phyloP scores from a whole-genome alignment of 106 monocot genomes.

The Narthecium ossifragum region DNA sequence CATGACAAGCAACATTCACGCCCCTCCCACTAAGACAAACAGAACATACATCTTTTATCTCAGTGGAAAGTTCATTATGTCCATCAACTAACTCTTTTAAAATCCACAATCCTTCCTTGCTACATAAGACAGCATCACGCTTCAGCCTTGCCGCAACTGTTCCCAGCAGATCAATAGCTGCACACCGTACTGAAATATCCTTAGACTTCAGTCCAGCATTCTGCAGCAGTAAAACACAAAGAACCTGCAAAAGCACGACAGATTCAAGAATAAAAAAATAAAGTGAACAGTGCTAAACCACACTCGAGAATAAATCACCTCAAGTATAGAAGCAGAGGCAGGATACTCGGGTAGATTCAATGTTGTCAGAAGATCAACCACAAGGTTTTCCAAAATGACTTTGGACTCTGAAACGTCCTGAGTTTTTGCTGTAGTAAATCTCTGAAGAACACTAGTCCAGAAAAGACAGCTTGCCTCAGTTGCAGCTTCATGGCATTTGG shows the following conservation, averaged over 20 bases:
- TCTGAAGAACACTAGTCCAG: constrained; percentile 90
- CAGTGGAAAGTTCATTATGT: constrained; percentile 15
- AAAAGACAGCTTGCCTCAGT: constrained; percentile 73
- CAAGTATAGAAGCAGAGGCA: constrained; percentile 82
- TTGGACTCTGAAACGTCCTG: constrained; percentile 83
- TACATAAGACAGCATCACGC: constrained; percentile 63
- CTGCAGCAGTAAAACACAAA: constrained; percentile 88
- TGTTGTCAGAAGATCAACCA: constrained; percentile 79
- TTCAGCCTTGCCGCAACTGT: constrained; percentile 81
- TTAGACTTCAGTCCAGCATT: constrained; percentile 95
- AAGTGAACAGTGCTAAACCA: neutral
- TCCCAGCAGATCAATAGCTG: constrained; percentile 93
- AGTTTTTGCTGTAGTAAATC: constrained; percentile 67
- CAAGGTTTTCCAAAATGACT: constrained; percentile 81
- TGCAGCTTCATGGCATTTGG: constrained; percentile 62
- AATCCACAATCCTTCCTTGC: constrained; percentile 72
- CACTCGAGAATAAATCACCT: constrained; percentile 40
- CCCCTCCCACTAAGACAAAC: constrained; percentile 69
- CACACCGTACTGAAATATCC: constrained; percentile 72
- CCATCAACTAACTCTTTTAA: constrained; percentile 39
- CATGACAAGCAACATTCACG: constrained; percentile 44
- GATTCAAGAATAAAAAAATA: constrained; percentile 9
- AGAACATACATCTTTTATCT: constrained; percentile 42
- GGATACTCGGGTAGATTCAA: constrained; percentile 97
- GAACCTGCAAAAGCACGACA: constrained; percentile 47